phyloP scores from a whole-genome alignment of 139 green algal species.

The Asterochloris erici region DNA sequence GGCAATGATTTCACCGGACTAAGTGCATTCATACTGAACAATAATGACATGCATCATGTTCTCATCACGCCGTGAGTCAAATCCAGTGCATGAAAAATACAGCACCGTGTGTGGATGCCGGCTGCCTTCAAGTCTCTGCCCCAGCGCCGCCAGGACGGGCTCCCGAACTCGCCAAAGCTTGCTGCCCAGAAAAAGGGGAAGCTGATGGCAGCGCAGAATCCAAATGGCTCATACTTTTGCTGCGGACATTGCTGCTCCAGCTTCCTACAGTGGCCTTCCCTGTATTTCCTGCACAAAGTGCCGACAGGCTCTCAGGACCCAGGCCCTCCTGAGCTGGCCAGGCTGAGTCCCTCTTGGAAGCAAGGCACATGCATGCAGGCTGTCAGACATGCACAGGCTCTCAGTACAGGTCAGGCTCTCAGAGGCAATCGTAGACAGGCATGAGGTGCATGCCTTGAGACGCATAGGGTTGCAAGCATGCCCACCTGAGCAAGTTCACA shows the following conservation, averaged over 20 bases:
- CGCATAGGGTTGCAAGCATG: background rate
- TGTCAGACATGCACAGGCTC: too few relatives aligned
- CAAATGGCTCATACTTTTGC: constrained; percentile 25
- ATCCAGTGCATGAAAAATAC: constrained; percentile 13
- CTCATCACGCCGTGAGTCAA: background rate
- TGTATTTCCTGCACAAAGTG: constrained; percentile 24
- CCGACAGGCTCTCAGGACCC: background rate
- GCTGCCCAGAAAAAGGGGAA: constrained; percentile 39
- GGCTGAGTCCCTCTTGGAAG: too few relatives aligned
- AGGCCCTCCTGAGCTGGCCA: too few relatives aligned
- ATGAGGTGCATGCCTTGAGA: too few relatives aligned
- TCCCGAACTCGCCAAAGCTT: constrained; percentile 40
- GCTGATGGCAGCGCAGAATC: constrained; percentile 27
- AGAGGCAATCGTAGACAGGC: too few relatives aligned
- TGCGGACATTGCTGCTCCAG: background rate
- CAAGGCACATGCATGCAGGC: too few relatives aligned
- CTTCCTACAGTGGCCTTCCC: background rate
- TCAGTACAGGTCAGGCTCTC: too few relatives aligned
- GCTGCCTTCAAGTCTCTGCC: background rate
- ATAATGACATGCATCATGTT: too few relatives aligned
- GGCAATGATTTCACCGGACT: too few relatives aligned
- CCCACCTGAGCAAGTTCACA: constrained; percentile 20
- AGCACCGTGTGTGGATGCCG: constrained; percentile 3
- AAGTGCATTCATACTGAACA: too few relatives aligned
- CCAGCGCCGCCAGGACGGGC: constrained; percentile 6